Conservation (phyloP, 2,329 filamentous ascomycete species). For the Stagonosporopsis chrysanthemi region DNA sequence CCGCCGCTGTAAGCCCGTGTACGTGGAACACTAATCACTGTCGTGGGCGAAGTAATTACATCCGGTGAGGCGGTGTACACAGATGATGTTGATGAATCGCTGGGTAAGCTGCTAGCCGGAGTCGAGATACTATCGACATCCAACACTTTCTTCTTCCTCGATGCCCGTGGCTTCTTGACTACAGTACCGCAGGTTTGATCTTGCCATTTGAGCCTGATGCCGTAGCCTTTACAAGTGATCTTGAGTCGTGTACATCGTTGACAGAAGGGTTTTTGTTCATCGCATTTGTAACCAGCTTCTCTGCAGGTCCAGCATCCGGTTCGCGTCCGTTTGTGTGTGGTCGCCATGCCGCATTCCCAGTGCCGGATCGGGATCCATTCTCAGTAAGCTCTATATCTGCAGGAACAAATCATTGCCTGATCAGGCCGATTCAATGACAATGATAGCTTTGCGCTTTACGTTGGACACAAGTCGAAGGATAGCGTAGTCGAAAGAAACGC, state of each 20-base stretch:
- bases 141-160: constrained; percentile 23
- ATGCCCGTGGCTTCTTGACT: constrained; percentile 24
- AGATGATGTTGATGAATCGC: constrained; percentile 24
- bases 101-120: constrained; percentile 23
- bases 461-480: neutral
- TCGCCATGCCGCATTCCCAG: constrained; percentile 17
- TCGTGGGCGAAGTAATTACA: constrained; percentile 17
- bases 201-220: constrained; percentile 41
- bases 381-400: neutral
- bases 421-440: neutral
- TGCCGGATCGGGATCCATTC: constrained; percentile 4
- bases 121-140: constrained; percentile 16
- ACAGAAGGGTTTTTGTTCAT: constrained; percentile 41
- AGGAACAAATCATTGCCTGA: neutral
- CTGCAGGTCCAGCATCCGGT: constrained; percentile 46
- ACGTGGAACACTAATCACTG: constrained; percentile 16
- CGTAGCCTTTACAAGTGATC: constrained; percentile 42
- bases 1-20: constrained; percentile 11
- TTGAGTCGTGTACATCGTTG: constrained; percentile 38
- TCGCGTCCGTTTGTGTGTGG: constrained; percentile 38
- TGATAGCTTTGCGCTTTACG: neutral
- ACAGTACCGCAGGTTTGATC: constrained; percentile 24
- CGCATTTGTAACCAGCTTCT: constrained; percentile 45
- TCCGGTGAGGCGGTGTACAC: constrained; percentile 6
- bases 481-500: neutral